Conservation (phyloP, 345 rosid species). For the Brassica rapa region DNA sequence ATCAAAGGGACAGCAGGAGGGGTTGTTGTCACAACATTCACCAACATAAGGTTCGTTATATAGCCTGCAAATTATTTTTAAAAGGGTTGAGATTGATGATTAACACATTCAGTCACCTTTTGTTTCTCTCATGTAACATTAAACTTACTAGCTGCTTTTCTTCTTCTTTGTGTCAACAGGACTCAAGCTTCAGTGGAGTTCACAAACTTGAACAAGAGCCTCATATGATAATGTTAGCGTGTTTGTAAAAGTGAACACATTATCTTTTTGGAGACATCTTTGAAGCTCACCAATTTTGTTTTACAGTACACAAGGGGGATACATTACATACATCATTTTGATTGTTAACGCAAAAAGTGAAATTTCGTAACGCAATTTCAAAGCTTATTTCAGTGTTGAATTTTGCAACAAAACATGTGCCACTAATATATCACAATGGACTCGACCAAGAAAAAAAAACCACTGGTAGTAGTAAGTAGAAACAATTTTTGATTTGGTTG, state of each 20-base stretch:
- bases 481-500: background rate
- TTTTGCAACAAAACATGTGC: background rate
- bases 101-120: background rate
- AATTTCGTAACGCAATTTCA: background rate
- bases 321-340: background rate
- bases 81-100: background rate
- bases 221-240: background rate
- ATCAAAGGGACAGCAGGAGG: slow-evolving; percentile 34
- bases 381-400: background rate
- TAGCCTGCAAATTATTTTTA: background rate
- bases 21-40: slow-evolving; percentile 27
- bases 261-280: background rate
- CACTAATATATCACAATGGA: background rate
- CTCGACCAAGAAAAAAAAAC: background rate
- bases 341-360: background rate
- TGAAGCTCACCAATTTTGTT: background rate
- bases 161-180: background rate
- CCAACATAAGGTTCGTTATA: slow-evolving; percentile 49
- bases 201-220: background rate
- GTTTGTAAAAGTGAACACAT: background rate
- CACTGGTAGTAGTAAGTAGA: background rate
- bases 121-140: background rate
- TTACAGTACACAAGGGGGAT: background rate
- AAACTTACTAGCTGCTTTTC: background rate
- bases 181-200: background rate